These are phyloP conservation scores for Cinnamomum micranthum DNA, from an alignment of 164 flowering plant genomes.

Conservation along the genomic window DNA sequence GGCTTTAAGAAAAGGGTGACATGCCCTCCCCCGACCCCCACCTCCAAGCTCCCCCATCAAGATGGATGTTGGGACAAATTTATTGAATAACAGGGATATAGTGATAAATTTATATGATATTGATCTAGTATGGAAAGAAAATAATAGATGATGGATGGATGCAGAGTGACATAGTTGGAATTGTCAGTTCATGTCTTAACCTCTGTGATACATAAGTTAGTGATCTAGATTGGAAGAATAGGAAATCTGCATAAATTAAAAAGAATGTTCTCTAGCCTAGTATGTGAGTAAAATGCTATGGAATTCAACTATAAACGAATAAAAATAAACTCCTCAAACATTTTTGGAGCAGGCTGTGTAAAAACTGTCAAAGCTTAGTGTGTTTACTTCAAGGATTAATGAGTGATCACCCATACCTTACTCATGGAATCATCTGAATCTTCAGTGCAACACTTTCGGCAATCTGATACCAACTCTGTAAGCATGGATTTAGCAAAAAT, in stretches of 20 bases:
- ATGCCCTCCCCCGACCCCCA: background rate
- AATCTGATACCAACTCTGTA: slow-evolving; percentile 83
- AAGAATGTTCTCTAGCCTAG: background rate
- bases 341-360: background rate
- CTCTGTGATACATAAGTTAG: background rate
- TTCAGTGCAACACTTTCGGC: slow-evolving; percentile 83
- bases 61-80: too few species aligned
- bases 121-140: background rate
- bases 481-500: slow-evolving; percentile 10
- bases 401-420: slow-evolving; percentile 48
- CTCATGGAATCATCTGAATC: slow-evolving; percentile 89
- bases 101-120: background rate
- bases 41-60: background rate
- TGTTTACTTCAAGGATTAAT: background rate
- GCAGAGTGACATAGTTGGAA: too few species aligned
- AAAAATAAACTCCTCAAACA: background rate
- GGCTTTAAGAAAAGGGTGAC: background rate
- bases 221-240: background rate
- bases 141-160: background rate
- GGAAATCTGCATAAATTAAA: background rate
- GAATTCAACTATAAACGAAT: background rate
- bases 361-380: background rate
- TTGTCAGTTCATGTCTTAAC: background rate
- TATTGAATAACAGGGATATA: too few species aligned
- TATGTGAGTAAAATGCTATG: background rate